Conservation (phyloP, 306 rosid genomes). For the Casuarina cunninghamiana region DNA sequence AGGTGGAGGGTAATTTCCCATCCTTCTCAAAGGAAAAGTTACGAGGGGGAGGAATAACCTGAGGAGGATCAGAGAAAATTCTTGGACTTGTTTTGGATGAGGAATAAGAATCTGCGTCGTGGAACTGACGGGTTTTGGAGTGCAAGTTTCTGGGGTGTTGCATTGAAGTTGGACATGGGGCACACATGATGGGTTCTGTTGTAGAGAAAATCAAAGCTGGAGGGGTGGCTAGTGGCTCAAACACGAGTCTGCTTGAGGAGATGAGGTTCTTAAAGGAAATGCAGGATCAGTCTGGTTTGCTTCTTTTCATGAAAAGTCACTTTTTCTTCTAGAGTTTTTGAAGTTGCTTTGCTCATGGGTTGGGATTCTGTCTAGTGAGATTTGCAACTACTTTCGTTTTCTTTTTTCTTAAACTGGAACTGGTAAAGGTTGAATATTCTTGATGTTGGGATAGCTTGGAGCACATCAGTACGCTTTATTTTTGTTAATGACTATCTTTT, state of each 20-base stretch:
- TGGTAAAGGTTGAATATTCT: conserved; percentile 5
- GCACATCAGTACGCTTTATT: background rate
- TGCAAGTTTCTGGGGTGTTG: conserved; percentile 25
- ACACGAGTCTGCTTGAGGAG: conserved; percentile 62
- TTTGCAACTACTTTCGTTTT: background rate
- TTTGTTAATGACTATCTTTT: background rate
- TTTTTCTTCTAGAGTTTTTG: background rate
- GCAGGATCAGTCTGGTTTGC: conserved; percentile 85
- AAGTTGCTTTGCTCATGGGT: background rate
- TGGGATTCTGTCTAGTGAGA: background rate
- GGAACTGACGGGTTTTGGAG: conserved; percentile 5
- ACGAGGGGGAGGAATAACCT: background rate
- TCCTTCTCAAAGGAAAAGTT: background rate
- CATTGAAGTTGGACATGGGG: conserved; percentile 35
- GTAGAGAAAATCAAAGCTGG: conserved; percentile 67
- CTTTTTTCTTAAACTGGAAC: background rate
- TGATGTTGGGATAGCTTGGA: background rate
- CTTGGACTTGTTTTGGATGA: conserved; percentile 18
- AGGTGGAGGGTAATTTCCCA: conserved; percentile 21
- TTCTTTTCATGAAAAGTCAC: background rate
- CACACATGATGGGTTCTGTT: conserved; percentile 52
- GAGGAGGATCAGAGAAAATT: conserved; percentile 4
- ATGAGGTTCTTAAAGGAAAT: conserved; percentile 87
- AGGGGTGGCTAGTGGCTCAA: conserved; percentile 45
- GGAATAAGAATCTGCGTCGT: conserved; percentile 19